Evolutionary conservation across 1,139 yeast species (phyloP), one percentile per base, ranked within the genome.

Genomic region (Pichia sp.): DNA sequence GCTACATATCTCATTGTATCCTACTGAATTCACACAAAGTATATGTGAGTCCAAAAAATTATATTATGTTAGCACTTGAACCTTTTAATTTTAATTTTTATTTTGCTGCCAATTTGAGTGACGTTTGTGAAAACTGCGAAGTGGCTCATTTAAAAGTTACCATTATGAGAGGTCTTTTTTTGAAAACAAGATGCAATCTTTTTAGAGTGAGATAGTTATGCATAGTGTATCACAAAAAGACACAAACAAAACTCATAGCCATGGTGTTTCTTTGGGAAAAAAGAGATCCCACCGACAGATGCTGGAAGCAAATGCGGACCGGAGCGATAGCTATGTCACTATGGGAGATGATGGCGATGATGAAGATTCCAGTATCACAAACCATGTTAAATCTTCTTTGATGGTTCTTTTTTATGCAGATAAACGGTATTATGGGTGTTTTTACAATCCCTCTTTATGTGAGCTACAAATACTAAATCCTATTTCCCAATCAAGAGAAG

Each of bases 391-490:
- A 13, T 16, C 41, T 6, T 10, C 42, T 8, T 31, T 48, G 25
- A 25, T 49, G 37, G 22, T 40, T 4, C 19, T 46, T 13, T 50
- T 41, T 19, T 19, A 30, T n/a, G 22, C 22, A 1, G 44, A 46
- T 3, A 36, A 37, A 1, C 1, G 9, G 3, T 52, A 49, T 21
- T 47, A 42, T 41, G 40, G 42, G 4, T 42, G 49, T 26, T 52
- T 41, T 22, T 48, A 41, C 42, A 45, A 51, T 16, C 42, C 51
- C 6, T 18, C 10, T 1, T 9, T 30, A 8, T 19, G 23, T 19
- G 25, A 40, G 12, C 16, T 52, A 7, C 42, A 46, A 21, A 41
- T 52, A 23, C 10, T 52, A 16, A 50, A 49, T 7, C 52, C 52
- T 2, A 22, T 52, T 5, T 37, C 43, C 19, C 16, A 3, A 3